Base-by-base conservation (phyloP, 164 flowering plant genomes). In the Stephania japonica region DNA sequence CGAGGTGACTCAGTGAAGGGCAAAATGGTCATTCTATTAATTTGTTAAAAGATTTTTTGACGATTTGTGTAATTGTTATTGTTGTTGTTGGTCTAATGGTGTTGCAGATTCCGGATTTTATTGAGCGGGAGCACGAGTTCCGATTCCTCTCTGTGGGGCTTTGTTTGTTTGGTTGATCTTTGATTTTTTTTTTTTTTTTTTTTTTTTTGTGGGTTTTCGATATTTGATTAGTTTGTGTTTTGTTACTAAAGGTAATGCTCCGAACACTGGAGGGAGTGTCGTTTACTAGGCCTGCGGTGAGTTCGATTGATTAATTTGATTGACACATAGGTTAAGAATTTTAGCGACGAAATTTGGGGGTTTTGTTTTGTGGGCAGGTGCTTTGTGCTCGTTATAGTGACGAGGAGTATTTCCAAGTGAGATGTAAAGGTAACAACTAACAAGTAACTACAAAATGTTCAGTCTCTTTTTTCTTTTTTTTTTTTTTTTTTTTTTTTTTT, bases 61-160 rank as follows among this genome's bases (percentile, higher is more conserved):
- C 27, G 16, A 12, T 50, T 24, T 16, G 26, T 72, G 19, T 23
- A 6, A 4, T 42, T 42, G 3, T 12, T 23, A 14, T 0, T 42
- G 6, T 43, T 76, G 10, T 38, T 21, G 73, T 59, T 72, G 70
- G n/a, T n/a, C n/a, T n/a, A n/a, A n/a, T n/a, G 10, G 38, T 21
- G 73, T 59, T 72, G 70, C 85, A 92, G 99, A 84, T 95, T 77
- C 90, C 96, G 64, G 83, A 90, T 42, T 94, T 88, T 71, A 84
- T 90, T 18, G 82, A 87, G 75, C 82, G 99, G 81, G 99, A 95
- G 83, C 93, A 83, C 49, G 99, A 95, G 79, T 95, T 95, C 74
- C 91, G 97, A 5, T 95, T 91, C 80, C 79, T 95, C 61, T 92
- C 94, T 76, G 99, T 93, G 83, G 88, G 93, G 85, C n/a, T n/a